A percentile compares a stretch with the other conserved stretches of the same genome.
Evolutionary conservation across 1,139 yeast species (phyloP).

Genomic region (Pichia inconspicua): DNA sequence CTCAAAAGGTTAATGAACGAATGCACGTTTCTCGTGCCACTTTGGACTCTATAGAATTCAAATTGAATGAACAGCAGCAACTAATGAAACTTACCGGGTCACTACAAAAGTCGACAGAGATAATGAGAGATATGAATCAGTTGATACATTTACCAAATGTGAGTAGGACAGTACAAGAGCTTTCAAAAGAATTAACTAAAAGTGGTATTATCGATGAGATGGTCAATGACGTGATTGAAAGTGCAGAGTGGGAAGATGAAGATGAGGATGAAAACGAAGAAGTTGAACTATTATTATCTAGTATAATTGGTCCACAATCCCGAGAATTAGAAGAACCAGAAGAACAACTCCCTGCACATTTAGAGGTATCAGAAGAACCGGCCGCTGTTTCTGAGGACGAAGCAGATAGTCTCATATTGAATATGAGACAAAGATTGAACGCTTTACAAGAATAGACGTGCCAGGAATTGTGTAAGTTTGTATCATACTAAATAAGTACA

Average conservation of each 20-base stretch:
- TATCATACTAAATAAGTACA: background rate
- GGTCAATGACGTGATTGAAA: constrained; percentile 85
- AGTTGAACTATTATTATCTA: constrained; percentile 45
- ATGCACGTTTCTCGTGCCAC: constrained; percentile 78
- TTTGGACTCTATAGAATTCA: constrained; percentile 76
- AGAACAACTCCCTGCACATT: background rate
- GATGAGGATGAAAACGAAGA: constrained; percentile 62
- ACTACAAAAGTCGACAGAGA: constrained; percentile 66
- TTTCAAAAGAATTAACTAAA: constrained; percentile 81
- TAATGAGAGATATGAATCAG: constrained; percentile 85
- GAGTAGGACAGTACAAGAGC: constrained; percentile 75
- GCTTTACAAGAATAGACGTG: constrained; percentile 58
- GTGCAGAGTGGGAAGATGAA: constrained; percentile 59
- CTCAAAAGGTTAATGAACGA: constrained; percentile 67
- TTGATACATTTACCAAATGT: constrained; percentile 75
- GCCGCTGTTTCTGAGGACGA: constrained; percentile 54
- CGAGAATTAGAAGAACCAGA: background rate
- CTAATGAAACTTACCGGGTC: constrained; percentile 77
- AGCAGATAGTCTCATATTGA: constrained; percentile 60
- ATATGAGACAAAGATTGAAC: constrained; percentile 80
- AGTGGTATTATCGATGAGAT: constrained; percentile 92
- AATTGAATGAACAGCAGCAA: constrained; percentile 87
- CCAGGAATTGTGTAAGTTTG: background rate
- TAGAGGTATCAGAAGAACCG: constrained; percentile 35
- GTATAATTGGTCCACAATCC: constrained; percentile 29